These are phyloP conservation scores for Coccomyxa subellipsoidea DNA, from an alignment of 163 green algal genomes.

Conservation along the genomic window DNA sequence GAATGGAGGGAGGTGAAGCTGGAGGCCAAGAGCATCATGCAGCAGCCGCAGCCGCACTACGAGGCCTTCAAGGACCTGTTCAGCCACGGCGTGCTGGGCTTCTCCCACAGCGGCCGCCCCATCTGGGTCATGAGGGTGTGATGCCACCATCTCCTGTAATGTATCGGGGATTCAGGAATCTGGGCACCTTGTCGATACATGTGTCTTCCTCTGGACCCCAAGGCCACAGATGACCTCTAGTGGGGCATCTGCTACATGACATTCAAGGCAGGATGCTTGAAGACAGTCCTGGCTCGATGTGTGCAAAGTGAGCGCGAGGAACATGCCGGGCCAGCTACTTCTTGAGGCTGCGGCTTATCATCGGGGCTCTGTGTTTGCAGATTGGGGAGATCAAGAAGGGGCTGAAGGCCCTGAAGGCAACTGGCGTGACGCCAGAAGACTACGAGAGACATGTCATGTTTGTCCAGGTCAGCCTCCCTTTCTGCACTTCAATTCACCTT, in stretches of 20 bases:
- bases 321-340: too few species aligned
- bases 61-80: background rate
- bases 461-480: background rate
- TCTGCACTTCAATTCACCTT: too few species aligned
- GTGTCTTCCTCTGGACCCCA: background rate
- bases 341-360: too few species aligned
- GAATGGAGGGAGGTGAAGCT: slow-evolving; percentile 5
- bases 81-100: background rate
- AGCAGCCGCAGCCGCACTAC: slow-evolving; percentile 6
- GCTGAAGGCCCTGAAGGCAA: slow-evolving; percentile 3
- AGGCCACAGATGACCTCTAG: too few species aligned
- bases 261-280: too few species aligned
- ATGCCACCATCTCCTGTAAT: too few species aligned
- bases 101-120: background rate
- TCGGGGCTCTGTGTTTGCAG: background rate
- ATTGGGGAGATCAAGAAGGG: slow-evolving; percentile 13
- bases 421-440: background rate
- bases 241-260: background rate
- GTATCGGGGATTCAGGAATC: too few species aligned
- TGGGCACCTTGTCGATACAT: background rate
- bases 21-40: background rate
- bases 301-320: too few species aligned
- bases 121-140: background rate
- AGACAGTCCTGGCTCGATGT: too few species aligned
- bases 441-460: slow-evolving; percentile 4